Base-by-base conservation (phyloP, 345 rosid genomes). In the Orychophragmus violaceus region DNA sequence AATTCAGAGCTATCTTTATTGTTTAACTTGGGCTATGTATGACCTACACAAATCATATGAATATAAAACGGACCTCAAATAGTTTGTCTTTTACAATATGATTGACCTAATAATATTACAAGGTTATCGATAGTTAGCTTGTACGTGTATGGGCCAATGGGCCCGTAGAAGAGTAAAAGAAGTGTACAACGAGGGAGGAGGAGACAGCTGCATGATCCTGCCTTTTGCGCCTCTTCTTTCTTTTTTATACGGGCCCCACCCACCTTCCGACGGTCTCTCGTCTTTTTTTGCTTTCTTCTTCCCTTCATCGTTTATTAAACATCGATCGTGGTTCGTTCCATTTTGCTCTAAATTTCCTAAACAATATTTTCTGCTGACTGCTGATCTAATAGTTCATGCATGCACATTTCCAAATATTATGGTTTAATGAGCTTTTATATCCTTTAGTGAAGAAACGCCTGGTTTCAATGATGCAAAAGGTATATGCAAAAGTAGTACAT, bases 161-260 rank as follows among this genome's bases (percentile, higher is more conserved):
- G 27, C 24, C 70, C 76, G 49, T 70, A 23, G 18, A 32, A 42
- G 69, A 70, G 63, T 70, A 42, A 70, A 62, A 44, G 74, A 53
- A 70, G 29, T 70, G 74, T 70, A 70, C 48, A 53, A 62, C 8
- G 62, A 53, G 24, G 12, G 62, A 53, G 24, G 63, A 70, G 63
- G 70, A 71, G 64, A 64, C 76, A 63, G 50, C 55, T 28, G 59
- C 76, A 71, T 56, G 76, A 71, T 46, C 59, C 64, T 42, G 3
- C 48, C 49, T 63, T 62, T 32, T 14, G 12, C 49, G 4, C 44
- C 35, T 45, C 64, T 44, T 56, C 50, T 18, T 13, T 14, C 28
- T 51, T 51, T 12, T 23, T 24, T 41, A 9, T 2, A 12, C 2
- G 21, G 70, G 76, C 32, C 62, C 75, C 35, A 56, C 32, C 18